Conservation (phyloP, 1,284 basidiomycete genomes). For the Omphalotus olearius region DNA sequence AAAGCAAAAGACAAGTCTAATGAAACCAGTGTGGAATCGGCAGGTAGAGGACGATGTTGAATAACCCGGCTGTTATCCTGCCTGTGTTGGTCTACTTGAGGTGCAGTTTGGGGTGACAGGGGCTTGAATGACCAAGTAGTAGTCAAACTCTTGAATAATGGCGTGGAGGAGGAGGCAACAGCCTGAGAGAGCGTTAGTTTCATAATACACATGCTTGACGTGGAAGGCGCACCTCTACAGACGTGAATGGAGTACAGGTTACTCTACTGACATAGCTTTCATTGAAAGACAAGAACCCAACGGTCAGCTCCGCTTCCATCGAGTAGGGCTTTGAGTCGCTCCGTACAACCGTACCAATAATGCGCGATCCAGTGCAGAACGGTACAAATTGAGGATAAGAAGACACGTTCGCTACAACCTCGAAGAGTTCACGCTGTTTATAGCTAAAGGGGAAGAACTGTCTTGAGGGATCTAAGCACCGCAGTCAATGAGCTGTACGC, state of each 20-base stretch:
- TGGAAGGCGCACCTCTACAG: conserved; percentile 63
- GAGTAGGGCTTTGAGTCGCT: conserved; percentile 30
- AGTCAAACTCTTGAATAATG: conserved; percentile 81
- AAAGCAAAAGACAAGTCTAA: conserved; percentile 86
- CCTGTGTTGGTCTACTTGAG: conserved; percentile 25
- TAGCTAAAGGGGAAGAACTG: conserved; percentile 22
- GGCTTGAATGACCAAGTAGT: conserved; percentile 81
- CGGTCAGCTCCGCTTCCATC: conserved; percentile 83
- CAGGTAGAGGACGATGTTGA: background rate
- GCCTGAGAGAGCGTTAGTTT: conserved; percentile 37
- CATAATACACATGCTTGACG: conserved; percentile 13
- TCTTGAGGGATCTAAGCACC: conserved; percentile 5
- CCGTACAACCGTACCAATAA: conserved; percentile 41
- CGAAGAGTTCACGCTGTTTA: conserved; percentile 81
- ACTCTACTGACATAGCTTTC: conserved; percentile 90
- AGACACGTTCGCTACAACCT: conserved; percentile 83
- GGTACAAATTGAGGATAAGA: conserved; percentile 88
- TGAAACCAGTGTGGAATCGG: conserved; percentile 59
- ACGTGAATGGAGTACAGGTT: conserved; percentile 70
- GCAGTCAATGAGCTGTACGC: conserved; percentile 29
- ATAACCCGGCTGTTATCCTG: conserved; percentile 15
- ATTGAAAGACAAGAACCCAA: conserved; percentile 84
- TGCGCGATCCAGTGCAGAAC: conserved; percentile 78
- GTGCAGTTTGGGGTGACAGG: conserved; percentile 39
- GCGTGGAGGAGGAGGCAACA: conserved; percentile 76